Percentiles rank a stretch among this genome's conserved stretches.
Evolutionary conservation across 2,329 filamentous ascomycete species (phyloP).

Genomic region (Fusarium odoratissimum): DNA sequence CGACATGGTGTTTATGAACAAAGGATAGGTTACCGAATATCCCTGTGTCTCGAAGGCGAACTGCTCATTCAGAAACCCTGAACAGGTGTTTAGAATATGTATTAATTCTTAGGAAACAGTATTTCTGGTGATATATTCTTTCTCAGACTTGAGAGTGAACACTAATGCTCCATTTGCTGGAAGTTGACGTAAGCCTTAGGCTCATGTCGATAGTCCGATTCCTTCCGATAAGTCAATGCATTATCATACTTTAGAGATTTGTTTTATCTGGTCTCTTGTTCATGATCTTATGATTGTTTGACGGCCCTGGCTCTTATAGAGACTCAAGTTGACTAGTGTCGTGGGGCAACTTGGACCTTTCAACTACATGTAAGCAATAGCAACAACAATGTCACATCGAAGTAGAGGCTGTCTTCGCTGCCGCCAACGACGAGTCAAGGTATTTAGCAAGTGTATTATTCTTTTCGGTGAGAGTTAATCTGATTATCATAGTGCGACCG

Average conservation of each 20-base stretch:
- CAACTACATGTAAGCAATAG: background rate
- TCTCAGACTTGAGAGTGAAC: background rate
- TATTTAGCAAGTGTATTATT: background rate
- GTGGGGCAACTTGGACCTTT: conserved; percentile 21
- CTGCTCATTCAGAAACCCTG: too few species aligned
- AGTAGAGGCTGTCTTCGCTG: conserved; percentile 51
- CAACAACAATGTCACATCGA: conserved; percentile 38
- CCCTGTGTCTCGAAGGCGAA: background rate
- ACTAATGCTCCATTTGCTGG: background rate
- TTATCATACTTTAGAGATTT: too few species aligned
- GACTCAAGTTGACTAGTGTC: background rate
- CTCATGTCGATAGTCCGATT: background rate
- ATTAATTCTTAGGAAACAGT: background rate
- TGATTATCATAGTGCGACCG: conserved; percentile 47
- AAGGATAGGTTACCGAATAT: background rate
- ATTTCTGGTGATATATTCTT: background rate
- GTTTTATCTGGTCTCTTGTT: background rate
- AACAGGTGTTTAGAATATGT: too few species aligned
- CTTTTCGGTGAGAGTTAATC: background rate
- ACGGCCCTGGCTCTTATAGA: background rate
- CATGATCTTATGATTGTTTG: background rate
- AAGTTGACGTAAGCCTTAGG: background rate
- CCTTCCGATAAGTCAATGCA: background rate
- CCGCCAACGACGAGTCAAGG: conserved; percentile 47
- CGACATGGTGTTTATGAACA: background rate